Evolutionary conservation across 164 flowering plant genomes (phyloP).

Genomic region (Magnolia sinica): DNA sequence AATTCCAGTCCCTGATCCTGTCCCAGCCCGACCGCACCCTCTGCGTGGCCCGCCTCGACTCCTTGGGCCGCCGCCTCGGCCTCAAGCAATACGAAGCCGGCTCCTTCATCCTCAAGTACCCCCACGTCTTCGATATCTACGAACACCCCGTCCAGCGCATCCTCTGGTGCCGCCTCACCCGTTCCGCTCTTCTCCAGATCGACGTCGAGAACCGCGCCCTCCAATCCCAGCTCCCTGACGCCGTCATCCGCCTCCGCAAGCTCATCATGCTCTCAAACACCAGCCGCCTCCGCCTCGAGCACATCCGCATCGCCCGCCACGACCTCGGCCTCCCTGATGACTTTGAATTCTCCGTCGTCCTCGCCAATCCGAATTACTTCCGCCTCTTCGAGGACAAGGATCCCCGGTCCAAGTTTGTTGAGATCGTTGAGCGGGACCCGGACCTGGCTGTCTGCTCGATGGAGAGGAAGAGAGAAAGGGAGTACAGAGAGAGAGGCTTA

Average conservation of each 20-base stretch:
- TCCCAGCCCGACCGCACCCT: constrained; percentile 54
- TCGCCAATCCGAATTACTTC: constrained; percentile 63
- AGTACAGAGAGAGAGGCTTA: constrained; percentile 73
- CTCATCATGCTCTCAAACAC: constrained; percentile 72
- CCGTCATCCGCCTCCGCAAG: constrained; percentile 63
- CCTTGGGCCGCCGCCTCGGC: constrained; percentile 70
- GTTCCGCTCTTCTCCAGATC: constrained; percentile 60
- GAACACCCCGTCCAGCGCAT: constrained; percentile 92
- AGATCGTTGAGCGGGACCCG: constrained; percentile 62
- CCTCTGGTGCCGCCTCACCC: constrained; percentile 68
- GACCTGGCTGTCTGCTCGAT: constrained; percentile 60
- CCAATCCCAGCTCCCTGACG: constrained; percentile 56
- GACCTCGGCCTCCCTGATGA: constrained; percentile 93
- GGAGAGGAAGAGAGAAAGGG: constrained; percentile 73
- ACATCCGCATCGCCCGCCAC: constrained; percentile 64
- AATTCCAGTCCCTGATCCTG: constrained; percentile 70
- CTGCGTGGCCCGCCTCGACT: constrained; percentile 60
- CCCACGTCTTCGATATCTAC: constrained; percentile 78
- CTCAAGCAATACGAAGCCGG: constrained; percentile 75
- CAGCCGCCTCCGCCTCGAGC: constrained; percentile 69
- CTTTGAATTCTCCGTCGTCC: constrained; percentile 71
- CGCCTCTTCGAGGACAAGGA: constrained; percentile 66
- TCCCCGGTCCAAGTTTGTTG: constrained; percentile 77
- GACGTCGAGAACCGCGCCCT: constrained; percentile 62
- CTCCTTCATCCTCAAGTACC: constrained; percentile 78